These are phyloP conservation scores for Epithele typhae DNA, from an alignment of 768 basidiomycete genomes.

Conservation along the genomic window DNA sequence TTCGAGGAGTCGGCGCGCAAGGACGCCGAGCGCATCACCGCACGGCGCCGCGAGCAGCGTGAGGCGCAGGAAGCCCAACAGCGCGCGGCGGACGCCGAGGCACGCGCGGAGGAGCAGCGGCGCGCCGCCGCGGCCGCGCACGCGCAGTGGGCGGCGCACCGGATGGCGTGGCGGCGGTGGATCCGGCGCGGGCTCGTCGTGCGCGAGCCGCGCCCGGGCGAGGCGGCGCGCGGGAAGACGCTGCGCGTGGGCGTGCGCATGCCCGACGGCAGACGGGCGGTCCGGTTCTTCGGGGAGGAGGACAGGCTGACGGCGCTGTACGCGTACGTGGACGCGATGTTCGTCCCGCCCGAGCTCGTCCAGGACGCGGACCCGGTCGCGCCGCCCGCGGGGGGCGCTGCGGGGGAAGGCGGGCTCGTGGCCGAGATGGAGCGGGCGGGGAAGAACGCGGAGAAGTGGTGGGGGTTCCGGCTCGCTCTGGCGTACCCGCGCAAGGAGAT, in stretches of 20 bases:
- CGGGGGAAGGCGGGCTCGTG: conserved; percentile 31
- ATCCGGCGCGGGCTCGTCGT: conserved; percentile 45
- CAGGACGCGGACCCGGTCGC: conserved; percentile 38
- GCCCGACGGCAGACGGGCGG: conserved; percentile 48
- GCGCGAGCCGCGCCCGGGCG: conserved; percentile 27
- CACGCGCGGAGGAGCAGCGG: conserved; percentile 35
- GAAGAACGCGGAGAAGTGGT: conserved; percentile 43
- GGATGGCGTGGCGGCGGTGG: conserved; percentile 58
- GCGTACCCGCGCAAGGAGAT: conserved; percentile 71
- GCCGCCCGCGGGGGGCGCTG: conserved; percentile 32
- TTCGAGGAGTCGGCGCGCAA: conserved; percentile 59
- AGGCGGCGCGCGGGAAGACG: conserved; percentile 31
- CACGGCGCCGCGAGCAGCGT: conserved; percentile 47
- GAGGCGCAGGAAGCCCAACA: conserved; percentile 34
- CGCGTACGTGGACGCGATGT: conserved; percentile 63
- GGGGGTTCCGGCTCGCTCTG: conserved; percentile 66
- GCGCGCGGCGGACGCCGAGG: conserved; percentile 31
- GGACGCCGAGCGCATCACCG: conserved; percentile 67
- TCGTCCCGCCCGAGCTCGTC: conserved; percentile 39
- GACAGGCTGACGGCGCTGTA: conserved; percentile 64
- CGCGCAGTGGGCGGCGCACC: conserved; percentile 21
- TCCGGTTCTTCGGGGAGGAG: conserved; percentile 47
- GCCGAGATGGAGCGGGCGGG: conserved; percentile 28
- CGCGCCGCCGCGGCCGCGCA: conserved; percentile 21
- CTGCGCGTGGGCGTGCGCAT: conserved; percentile 52